phyloP scores from a whole-genome alignment of 2,329 filamentous ascomycete genomes.

The Helminthosporium solani region DNA sequence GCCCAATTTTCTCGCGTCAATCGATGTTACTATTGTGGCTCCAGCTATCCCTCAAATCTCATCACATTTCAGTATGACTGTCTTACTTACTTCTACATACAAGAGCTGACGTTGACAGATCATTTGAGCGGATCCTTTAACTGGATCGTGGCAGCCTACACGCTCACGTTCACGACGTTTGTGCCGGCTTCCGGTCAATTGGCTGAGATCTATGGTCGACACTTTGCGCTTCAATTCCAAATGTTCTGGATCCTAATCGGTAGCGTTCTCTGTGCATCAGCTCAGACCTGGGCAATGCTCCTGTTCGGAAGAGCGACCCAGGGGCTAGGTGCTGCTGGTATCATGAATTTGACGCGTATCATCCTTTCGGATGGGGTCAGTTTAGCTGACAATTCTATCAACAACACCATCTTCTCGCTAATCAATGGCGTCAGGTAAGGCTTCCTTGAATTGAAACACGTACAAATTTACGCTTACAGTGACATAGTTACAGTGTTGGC shows the following conservation, averaged over 20 bases:
- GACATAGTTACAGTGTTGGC: constrained; percentile 56
- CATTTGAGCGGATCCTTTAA: constrained; percentile 55
- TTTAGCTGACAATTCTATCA: constrained; percentile 73
- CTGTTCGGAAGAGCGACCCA: constrained; percentile 65
- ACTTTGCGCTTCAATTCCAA: constrained; percentile 58
- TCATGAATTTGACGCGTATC: constrained; percentile 61
- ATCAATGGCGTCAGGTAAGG: constrained; percentile 54
- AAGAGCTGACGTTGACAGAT: constrained; percentile 27
- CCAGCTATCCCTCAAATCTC: constrained; percentile 64
- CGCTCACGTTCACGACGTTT: constrained; percentile 65
- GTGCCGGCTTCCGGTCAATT: constrained; percentile 67
- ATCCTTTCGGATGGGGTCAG: constrained; percentile 67
- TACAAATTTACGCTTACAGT: neutral
- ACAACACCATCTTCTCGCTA: constrained; percentile 62
- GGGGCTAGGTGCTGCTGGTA: constrained; percentile 61
- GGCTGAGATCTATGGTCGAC: constrained; percentile 65
- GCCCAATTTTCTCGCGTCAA: constrained; percentile 62
- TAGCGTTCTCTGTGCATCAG: constrained; percentile 61
- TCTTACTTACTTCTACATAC: neutral
- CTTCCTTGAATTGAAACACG: neutral
- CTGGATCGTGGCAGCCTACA: constrained; percentile 70
- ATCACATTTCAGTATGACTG: constrained; percentile 59
- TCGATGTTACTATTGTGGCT: constrained; percentile 66
- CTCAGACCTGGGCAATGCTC: constrained; percentile 60
- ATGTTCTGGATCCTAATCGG: constrained; percentile 57